Evolutionary conservation across 768 basidiomycete genomes (phyloP).

Genomic region (Auricularia sp.): DNA sequence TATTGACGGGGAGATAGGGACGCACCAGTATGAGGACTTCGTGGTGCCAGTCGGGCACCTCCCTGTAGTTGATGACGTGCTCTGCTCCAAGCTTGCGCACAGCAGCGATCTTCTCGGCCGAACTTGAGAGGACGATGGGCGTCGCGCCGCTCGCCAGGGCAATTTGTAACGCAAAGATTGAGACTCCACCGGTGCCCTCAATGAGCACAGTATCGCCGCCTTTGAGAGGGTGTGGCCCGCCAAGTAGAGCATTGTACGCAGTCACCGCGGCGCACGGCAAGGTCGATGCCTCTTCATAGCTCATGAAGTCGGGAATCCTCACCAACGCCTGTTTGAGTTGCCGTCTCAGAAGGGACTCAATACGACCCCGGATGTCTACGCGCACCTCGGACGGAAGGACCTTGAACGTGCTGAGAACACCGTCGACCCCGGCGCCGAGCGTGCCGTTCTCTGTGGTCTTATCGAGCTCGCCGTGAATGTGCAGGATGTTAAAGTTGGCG

Average conservation of each 20-base stretch:
- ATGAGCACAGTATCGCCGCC: constrained; percentile 50
- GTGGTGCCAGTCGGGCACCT: constrained; percentile 46
- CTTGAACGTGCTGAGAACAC: constrained; percentile 43
- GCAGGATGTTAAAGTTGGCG: constrained; percentile 6
- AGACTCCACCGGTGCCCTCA: constrained; percentile 47
- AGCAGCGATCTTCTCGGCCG: constrained; percentile 48
- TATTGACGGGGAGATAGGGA: not conserved
- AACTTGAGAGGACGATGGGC: constrained; percentile 59
- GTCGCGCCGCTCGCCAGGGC: constrained; percentile 52
- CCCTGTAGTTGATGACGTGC: constrained; percentile 53
- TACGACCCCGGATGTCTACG: not conserved
- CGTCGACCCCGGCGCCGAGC: constrained; percentile 8
- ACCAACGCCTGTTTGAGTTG: constrained; percentile 25
- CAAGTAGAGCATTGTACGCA: constrained; percentile 47
- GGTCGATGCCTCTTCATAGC: constrained; percentile 55
- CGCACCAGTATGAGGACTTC: constrained; percentile 38
- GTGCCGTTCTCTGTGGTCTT: not conserved
- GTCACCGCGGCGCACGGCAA: constrained; percentile 46
- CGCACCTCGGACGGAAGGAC: constrained; percentile 36
- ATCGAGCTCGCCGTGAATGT: not conserved
- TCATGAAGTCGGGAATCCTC: constrained; percentile 46
- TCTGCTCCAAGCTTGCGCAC: constrained; percentile 42
- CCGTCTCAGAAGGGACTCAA: too few species aligned
- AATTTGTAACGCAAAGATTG: constrained; percentile 48
- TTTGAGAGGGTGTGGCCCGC: constrained; percentile 37